phyloP scores from a whole-genome alignment of 2,329 filamentous ascomycete genomes.

The Fonsecaea erecta region DNA sequence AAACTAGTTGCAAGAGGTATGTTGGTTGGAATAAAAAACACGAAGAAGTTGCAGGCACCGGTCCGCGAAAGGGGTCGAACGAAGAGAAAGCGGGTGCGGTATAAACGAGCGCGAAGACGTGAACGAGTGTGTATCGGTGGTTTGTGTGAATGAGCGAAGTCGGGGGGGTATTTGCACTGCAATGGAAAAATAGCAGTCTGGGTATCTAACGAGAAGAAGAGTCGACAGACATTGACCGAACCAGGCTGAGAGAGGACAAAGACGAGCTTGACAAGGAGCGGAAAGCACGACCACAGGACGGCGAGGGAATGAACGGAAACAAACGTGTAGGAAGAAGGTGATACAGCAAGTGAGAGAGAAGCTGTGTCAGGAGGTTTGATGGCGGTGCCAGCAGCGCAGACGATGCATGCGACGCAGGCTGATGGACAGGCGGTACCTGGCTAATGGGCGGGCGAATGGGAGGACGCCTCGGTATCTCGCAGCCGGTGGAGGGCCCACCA shows the following conservation, averaged over 20 bases:
- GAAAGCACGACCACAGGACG: constrained; percentile 28
- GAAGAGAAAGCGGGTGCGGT: neutral
- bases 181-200: constrained; percentile 11
- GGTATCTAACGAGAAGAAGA: constrained; percentile 22
- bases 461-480: constrained; percentile 7
- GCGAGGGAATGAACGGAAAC: constrained; percentile 23
- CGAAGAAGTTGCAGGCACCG: constrained; percentile 13
- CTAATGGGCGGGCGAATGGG: constrained; percentile 5
- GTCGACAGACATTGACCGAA: neutral
- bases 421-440: constrained; percentile 1
- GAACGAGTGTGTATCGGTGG: neutral
- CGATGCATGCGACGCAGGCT: constrained; percentile 1
- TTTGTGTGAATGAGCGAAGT: constrained; percentile 16
- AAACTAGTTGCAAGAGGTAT: constrained; percentile 6
- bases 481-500: neutral
- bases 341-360: constrained; percentile 24
- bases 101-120: neutral
- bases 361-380: constrained; percentile 19
- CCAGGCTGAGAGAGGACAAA: constrained; percentile 12
- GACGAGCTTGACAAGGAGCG: constrained; percentile 26
- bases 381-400: constrained; percentile 2
- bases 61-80: constrained; percentile 11
- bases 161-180: constrained; percentile 25
- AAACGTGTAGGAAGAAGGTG: constrained; percentile 13
- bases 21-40: neutral